phyloP scores from a whole-genome alignment of 208 protist species.

The Trypanosoma boissoni region DNA sequence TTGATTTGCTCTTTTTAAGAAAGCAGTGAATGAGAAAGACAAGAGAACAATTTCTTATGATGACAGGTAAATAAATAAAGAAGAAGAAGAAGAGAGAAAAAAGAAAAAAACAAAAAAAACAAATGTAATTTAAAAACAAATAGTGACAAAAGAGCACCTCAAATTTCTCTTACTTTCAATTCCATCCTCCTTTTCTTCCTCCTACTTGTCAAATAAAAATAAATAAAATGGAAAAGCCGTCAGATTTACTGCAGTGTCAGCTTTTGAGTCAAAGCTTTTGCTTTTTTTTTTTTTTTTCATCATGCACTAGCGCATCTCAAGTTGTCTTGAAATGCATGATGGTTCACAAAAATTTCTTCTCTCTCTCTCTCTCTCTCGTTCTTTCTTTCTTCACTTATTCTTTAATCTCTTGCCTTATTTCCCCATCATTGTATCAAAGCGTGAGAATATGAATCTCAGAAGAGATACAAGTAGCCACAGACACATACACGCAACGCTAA shows the following conservation, averaged over 20 bases:
- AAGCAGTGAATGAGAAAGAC: conserved; percentile 7
- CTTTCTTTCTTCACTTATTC: conserved; percentile 13
- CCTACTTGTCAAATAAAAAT: too few relatives aligned
- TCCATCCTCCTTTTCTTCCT: background rate
- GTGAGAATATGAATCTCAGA: background rate
- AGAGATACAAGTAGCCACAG: background rate
- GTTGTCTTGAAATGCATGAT: background rate
- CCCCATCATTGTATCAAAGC: background rate
- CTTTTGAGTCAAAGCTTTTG: background rate
- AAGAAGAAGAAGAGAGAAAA: conserved; percentile 10
- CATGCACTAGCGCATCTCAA: conserved; percentile 8
- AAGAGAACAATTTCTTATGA: conserved; percentile 18
- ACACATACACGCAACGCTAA: conserved; percentile 4
- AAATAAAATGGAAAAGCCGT: too few relatives aligned
- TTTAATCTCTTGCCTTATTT: conserved; percentile 4
- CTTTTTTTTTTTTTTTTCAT: conserved; percentile 10
- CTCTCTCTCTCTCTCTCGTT: background rate
- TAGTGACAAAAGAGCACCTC: too few relatives aligned
- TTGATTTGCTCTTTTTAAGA: too few relatives aligned
- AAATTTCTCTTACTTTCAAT: background rate
- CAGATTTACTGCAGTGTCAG: too few relatives aligned
- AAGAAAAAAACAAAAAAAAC: conserved; percentile 9
- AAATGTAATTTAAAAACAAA: conserved; percentile 10
- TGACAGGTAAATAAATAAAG: background rate
- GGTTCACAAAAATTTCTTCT: background rate